A percentile compares a stretch with the other conserved stretches of the same genome.
Conservation (phyloP, 2,329 filamentous ascomycete species). For the Plectosphaerella plurivora region DNA sequence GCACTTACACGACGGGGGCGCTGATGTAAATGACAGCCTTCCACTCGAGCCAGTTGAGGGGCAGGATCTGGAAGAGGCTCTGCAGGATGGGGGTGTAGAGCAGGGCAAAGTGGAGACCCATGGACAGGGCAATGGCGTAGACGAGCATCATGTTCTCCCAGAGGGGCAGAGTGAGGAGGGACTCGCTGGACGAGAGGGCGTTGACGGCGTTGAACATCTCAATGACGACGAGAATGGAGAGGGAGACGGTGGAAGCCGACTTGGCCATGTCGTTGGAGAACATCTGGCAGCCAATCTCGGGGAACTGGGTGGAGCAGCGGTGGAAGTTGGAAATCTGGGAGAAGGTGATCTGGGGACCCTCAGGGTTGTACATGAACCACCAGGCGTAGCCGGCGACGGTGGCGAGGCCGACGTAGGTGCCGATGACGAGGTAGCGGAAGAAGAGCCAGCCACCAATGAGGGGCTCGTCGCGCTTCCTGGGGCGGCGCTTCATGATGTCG, state of each 20-base stretch:
- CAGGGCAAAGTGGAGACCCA: constrained; percentile 91
- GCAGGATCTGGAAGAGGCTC: constrained; percentile 83
- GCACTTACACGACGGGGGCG: constrained; percentile 82
- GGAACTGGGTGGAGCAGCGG: constrained; percentile 79
- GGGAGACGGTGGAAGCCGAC: constrained; percentile 85
- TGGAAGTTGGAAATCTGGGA: constrained; percentile 91
- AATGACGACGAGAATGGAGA: constrained; percentile 91
- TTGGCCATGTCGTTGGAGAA: constrained; percentile 83
- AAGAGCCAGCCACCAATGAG: constrained; percentile 95
- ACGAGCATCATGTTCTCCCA: constrained; percentile 99
- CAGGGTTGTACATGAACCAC: constrained; percentile 97
- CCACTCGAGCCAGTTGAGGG: constrained; percentile 84
- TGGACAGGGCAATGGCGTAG: constrained; percentile 87
- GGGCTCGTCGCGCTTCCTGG: constrained; percentile 86
- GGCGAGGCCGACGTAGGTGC: constrained; percentile 88
- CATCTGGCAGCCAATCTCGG: constrained; percentile 88
- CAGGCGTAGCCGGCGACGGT: constrained; percentile 98
- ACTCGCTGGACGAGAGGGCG: constrained; percentile 91
- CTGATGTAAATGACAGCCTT: constrained; percentile 85
- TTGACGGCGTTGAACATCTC: constrained; percentile 99
- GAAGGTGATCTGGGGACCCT: constrained; percentile 88
- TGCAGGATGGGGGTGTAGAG: constrained; percentile 90
- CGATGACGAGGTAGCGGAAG: constrained; percentile 95
- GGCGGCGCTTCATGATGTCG: constrained; percentile 92
- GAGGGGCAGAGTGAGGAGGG: constrained; percentile 85